Evolutionary conservation across 257 asterid species (phyloP), one percentile per base, ranked within the genome.

Genomic region (Asclepias syriaca): DNA sequence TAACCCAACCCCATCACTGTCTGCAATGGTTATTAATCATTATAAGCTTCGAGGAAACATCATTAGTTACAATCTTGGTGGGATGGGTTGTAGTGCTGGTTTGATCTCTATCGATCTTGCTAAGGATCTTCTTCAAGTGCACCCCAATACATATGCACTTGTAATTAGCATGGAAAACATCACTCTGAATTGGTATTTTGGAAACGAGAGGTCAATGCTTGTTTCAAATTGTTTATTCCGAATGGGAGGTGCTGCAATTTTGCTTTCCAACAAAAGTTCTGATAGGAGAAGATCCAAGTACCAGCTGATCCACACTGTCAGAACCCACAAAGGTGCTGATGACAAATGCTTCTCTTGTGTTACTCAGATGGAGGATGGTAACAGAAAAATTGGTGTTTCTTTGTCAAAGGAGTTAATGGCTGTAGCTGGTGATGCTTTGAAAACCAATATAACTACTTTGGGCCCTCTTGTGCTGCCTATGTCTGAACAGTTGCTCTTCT

Each of bases 41-140:
- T 90, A 90, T 78, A 90, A 87, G 56, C 93, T 90, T 12, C 68
- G 97, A 59, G 97, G 96, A 51, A 90, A 90, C 65, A 79, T 90
- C 27, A 19, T 84, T 19, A 88, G 96, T 69, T 87, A 85, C 51
- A 90, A 90, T 77, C 86, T 90, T 8, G 97, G 97, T 6, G 97
- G 97, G 50, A 90, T 90, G 97, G 97, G 97, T 24, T 90, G 97
- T 46, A 90, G 97, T 65, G 96, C 96, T 55, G 93, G 97, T 65
- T 85, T 91, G 37, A 91, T 89, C 71, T 85, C 96, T 1, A 87
- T 87, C 0, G 96, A 91, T 86, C 92, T 89, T 74, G 96, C 97
- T 18, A 89, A 89, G 73, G 94, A 91, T 83, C 92, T 91, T 53
- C 82, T 91, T 19, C 96, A 87, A 79, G 95, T 87, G 50, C 89